Evolutionary conservation across 352 stramenopile genomes (phyloP).

Genomic region (Phytophthora melonis): DNA sequence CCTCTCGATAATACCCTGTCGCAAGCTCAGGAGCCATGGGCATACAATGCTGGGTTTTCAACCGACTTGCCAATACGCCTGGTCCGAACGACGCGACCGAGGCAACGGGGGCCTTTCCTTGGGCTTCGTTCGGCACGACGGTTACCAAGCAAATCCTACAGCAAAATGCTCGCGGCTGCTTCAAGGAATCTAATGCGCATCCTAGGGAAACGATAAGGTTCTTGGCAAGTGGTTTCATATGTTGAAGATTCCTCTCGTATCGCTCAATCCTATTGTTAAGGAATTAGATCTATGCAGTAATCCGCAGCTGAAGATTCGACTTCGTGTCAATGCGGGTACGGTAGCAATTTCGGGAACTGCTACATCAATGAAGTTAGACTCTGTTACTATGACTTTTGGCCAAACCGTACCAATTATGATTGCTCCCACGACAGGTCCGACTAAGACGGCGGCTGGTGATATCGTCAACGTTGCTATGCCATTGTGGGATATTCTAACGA

Average conservation of each 20-base stretch:
- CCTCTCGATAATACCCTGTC: no score
- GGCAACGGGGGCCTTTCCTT: background rate
- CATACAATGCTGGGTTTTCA: no score
- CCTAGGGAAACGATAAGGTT: background rate
- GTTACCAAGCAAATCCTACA: background rate
- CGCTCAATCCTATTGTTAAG: background rate
- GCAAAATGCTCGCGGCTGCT: background rate
- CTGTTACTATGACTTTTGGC: background rate
- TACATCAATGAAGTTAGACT: background rate
- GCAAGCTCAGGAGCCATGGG: no score
- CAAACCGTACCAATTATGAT: background rate
- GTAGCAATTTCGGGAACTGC: background rate
- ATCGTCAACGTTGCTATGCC: background rate
- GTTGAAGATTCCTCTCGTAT: background rate
- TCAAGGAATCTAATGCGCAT: background rate
- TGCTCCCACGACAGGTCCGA: no score
- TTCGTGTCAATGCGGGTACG: background rate
- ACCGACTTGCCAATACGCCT: rapidly evolving
- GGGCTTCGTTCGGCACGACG: background rate
- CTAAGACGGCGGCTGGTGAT: no score
- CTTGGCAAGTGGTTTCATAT: background rate
- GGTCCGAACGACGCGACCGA: background rate
- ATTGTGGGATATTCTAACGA: background rate
- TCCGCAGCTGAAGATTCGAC: background rate
- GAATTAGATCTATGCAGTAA: background rate